Conservation (phyloP, 2,329 filamentous ascomycete genomes). For the Rosellinia necatrix region DNA sequence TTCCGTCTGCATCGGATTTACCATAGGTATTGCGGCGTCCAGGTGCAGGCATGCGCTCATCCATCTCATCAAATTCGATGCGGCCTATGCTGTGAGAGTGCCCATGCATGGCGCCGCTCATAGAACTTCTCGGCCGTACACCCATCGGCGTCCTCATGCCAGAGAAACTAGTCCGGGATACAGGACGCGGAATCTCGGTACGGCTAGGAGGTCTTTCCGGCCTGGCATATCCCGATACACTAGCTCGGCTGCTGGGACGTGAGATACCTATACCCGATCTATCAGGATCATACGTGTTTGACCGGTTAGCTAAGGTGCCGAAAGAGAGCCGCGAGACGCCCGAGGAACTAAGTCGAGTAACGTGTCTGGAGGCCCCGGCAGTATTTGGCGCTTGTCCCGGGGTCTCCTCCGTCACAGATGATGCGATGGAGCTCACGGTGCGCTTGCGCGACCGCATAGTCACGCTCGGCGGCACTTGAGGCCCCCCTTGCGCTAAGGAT, state of each 20-base stretch:
- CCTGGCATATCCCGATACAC: constrained; percentile 49
- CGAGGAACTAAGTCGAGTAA: constrained; percentile 64
- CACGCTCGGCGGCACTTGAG: constrained; percentile 58
- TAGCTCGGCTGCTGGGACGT: constrained; percentile 76
- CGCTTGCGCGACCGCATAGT: constrained; percentile 74
- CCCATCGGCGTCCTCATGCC: constrained; percentile 68
- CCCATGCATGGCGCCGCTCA: constrained; percentile 66
- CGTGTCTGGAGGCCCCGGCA: constrained; percentile 51
- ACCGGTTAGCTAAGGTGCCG: constrained; percentile 62
- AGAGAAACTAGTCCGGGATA: constrained; percentile 66
- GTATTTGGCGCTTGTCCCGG: constrained; percentile 52
- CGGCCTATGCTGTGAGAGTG: constrained; percentile 63
- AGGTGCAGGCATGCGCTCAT: constrained; percentile 59
- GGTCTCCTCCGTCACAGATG: constrained; percentile 57
- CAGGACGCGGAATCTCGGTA: constrained; percentile 63
- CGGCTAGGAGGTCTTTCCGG: constrained; percentile 60
- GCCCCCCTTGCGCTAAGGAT: constrained; percentile 46
- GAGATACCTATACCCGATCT: constrained; percentile 52
- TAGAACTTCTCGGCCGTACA: constrained; percentile 70
- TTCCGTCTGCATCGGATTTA: constrained; percentile 50
- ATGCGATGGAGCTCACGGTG: constrained; percentile 60
- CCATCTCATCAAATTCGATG: constrained; percentile 57
- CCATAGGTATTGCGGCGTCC: constrained; percentile 60
- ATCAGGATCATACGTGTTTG: constrained; percentile 49
- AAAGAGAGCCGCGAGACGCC: constrained; percentile 68